Percentiles rank a stretch among this genome's conserved stretches.
These are phyloP conservation scores for Penicillium manginii DNA, from an alignment of 495 filamentous ascomycete genomes.

Conservation along the genomic window DNA sequence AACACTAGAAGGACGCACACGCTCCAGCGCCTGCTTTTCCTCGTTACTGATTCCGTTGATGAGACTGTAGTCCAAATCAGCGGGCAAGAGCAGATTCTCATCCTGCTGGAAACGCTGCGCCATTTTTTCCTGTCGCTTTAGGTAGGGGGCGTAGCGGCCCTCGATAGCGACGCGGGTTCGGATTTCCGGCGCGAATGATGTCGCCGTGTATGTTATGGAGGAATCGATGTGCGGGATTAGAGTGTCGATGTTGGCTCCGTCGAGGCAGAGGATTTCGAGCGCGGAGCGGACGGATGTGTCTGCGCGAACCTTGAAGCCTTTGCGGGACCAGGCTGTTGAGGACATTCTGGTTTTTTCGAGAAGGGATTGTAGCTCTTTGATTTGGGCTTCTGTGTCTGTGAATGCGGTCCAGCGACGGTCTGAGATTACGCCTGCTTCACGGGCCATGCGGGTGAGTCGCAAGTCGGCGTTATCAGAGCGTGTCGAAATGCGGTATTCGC, in stretches of 20 bases:
- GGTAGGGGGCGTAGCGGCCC: constrained; percentile 81
- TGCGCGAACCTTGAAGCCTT: constrained; percentile 67
- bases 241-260: constrained; percentile 55
- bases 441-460: constrained; percentile 80
- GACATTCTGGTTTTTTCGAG: constrained; percentile 59
- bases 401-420: constrained; percentile 79
- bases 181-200: constrained; percentile 58
- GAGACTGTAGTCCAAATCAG: constrained; percentile 74
- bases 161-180: constrained; percentile 75
- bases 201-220: constrained; percentile 42
- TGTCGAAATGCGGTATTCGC: constrained; percentile 90
- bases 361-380: constrained; percentile 63
- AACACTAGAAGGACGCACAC: constrained; percentile 75
- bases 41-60: constrained; percentile 77
- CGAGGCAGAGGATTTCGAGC: constrained; percentile 73
- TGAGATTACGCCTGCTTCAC: constrained; percentile 73
- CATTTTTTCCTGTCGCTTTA: constrained; percentile 66
- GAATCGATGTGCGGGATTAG: constrained; percentile 58
- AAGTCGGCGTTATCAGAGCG: constrained; percentile 93
- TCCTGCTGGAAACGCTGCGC: constrained; percentile 71
- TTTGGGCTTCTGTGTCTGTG: constrained; percentile 60
- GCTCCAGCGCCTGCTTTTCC: constrained; percentile 71
- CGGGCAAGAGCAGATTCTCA: constrained; percentile 72
- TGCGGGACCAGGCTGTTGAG: constrained; percentile 64
- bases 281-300: constrained; percentile 66